phyloP scores from a whole-genome alignment of 208 protist species.

The Leishmania braziliensis region DNA sequence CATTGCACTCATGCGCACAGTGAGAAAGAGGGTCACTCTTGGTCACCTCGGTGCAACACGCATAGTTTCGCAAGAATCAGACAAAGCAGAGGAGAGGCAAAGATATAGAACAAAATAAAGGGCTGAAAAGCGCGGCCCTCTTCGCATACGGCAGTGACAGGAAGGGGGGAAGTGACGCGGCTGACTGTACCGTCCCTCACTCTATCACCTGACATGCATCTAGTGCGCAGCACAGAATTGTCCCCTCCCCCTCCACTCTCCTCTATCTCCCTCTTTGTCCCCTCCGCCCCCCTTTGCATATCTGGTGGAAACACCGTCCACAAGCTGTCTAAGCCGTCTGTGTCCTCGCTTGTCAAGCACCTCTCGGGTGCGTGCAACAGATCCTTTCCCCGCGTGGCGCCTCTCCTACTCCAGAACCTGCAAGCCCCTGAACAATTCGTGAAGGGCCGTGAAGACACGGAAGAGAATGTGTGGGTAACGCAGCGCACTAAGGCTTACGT shows the following conservation, averaged over 20 bases:
- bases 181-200: background rate
- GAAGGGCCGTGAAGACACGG: background rate
- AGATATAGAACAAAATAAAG: conserved; percentile 4
- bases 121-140: conserved; percentile 4
- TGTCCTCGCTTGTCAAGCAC: background rate
- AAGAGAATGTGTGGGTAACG: background rate
- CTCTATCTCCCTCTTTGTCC: conserved; percentile 4
- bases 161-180: background rate
- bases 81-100: conserved; percentile 14
- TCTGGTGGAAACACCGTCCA: background rate
- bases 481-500: background rate
- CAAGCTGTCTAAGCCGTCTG: background rate
- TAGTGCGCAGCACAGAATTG: background rate
- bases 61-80: conserved; percentile 4
- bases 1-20: background rate
- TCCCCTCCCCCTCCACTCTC: background rate
- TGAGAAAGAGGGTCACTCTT: background rate
- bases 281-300: background rate
- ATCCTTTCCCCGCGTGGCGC: background rate
- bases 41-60: background rate
- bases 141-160: background rate
- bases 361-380: background rate
- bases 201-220: background rate
- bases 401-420: background rate
- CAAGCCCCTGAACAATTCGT: background rate